phyloP scores from a whole-genome alignment of 176 grass and related monocot genomes.

The Otatea glauca region DNA sequence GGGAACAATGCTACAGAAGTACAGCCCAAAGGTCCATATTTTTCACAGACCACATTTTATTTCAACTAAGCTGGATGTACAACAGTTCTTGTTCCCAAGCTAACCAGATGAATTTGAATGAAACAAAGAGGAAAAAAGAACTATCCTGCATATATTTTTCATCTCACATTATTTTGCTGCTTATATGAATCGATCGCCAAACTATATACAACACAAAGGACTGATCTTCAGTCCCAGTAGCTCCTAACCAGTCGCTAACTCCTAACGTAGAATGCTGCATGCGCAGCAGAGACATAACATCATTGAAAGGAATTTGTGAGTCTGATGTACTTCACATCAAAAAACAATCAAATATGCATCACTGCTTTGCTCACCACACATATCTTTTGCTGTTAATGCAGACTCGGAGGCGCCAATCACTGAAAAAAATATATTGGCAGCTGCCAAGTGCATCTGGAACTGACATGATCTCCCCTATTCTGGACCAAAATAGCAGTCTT shows the following conservation, averaged over 20 bases:
- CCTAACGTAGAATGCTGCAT: conserved; percentile 25
- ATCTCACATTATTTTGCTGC: conserved; percentile 44
- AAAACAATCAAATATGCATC: conserved; percentile 29
- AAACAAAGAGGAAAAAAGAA: conserved; percentile 11
- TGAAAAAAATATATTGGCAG: conserved; percentile 39
- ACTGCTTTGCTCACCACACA: conserved; percentile 4
- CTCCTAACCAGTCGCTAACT: conserved; percentile 34
- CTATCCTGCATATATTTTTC: background rate
- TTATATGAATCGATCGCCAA: conserved; percentile 7
- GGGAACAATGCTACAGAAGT: background rate
- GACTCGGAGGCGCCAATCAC: conserved; percentile 39
- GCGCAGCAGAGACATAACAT: background rate
- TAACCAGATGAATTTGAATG: conserved; percentile 16
- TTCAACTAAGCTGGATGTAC: conserved; percentile 4
- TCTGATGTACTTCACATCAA: conserved; percentile 26
- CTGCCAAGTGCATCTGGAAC: conserved; percentile 22
- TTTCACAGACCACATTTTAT: conserved; percentile 33
- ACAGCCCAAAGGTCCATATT: background rate
- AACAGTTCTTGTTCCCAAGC: conserved; percentile 25
- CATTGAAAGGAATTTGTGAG: conserved; percentile 26
- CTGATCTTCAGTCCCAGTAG: conserved; percentile 42
- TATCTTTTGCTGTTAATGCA: conserved; percentile 20
- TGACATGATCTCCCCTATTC: conserved; percentile 51
- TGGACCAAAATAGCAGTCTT: conserved; percentile 81
- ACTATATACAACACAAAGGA: conserved; percentile 51